phyloP scores from a whole-genome alignment of 2,329 filamentous ascomycete genomes.

The Pyrenophora graminea region DNA sequence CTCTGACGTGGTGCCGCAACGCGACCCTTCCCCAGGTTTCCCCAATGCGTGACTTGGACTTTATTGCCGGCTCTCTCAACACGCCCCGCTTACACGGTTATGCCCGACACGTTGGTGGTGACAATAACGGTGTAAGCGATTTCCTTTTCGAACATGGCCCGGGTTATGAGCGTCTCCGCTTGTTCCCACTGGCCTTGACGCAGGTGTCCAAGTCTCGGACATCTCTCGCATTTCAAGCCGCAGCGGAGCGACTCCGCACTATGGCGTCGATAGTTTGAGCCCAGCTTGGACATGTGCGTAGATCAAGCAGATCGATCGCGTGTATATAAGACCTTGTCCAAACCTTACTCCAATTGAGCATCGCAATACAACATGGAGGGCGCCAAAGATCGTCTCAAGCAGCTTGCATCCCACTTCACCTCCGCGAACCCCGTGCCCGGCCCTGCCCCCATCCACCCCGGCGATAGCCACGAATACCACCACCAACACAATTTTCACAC shows the following conservation, averaged over 20 bases:
- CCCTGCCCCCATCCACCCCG: slow-evolving; percentile 43
- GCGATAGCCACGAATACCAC: slow-evolving; percentile 47
- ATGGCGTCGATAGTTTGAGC: slow-evolving; percentile 17
- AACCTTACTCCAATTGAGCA: not conserved
- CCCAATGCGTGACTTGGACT: slow-evolving; percentile 5
- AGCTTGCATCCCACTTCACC: slow-evolving; percentile 45
- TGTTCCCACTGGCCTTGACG: too few relatives aligned
- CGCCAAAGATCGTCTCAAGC: slow-evolving; percentile 38
- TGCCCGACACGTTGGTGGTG: too few relatives aligned
- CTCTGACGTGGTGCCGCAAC: slow-evolving; percentile 25
- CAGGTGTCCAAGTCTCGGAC: not conserved
- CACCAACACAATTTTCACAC: slow-evolving; percentile 69
- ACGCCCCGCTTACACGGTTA: not conserved
- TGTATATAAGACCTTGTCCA: slow-evolving; percentile 4
- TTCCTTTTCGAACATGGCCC: too few relatives aligned
- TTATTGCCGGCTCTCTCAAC: slow-evolving; percentile 2
- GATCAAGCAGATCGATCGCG: slow-evolving; percentile 5
- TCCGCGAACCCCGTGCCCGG: slow-evolving; percentile 36
- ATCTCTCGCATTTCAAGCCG: slow-evolving; percentile 6
- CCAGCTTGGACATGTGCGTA: slow-evolving; percentile 8
- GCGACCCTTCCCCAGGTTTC: slow-evolving; percentile 27
- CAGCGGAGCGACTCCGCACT: slow-evolving; percentile 23
- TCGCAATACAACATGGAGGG: slow-evolving; percentile 12
- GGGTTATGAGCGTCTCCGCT: too few relatives aligned
- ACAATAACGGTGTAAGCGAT: too few relatives aligned